phyloP scores from a whole-genome alignment of 2,329 filamentous ascomycete species.

The Cladophialophora chaetospira region DNA sequence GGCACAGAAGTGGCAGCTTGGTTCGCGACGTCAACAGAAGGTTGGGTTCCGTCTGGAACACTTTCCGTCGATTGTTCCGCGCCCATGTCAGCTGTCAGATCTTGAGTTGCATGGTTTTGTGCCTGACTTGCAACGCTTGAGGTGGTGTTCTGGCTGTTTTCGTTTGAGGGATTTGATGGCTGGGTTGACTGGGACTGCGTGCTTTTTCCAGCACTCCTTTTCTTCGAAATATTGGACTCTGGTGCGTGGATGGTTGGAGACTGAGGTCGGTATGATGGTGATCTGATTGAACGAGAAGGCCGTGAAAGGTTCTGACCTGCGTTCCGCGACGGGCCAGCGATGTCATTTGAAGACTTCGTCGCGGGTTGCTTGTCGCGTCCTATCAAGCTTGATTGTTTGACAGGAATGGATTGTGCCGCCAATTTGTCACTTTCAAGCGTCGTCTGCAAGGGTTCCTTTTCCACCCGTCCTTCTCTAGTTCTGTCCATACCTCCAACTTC shows the following conservation, averaged over 20 bases:
- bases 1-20: background rate
- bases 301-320: background rate
- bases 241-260: conserved; percentile 24
- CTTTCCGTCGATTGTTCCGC: conserved; percentile 7
- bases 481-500: background rate
- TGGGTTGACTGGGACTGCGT: conserved; percentile 28
- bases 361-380: background rate
- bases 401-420: too few relatives aligned
- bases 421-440: too few relatives aligned
- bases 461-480: background rate
- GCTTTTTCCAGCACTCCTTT: conserved; percentile 19
- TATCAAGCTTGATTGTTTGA: too few relatives aligned
- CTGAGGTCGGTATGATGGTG: conserved; percentile 31
- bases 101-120: conserved; percentile 3
- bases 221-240: conserved; percentile 26
- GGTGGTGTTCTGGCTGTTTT: conserved; percentile 1
- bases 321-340: background rate
- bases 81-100: conserved; percentile 1
- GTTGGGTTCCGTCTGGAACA: background rate
- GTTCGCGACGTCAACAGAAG: background rate
- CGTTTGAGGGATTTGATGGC: conserved; percentile 4
- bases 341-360: background rate
- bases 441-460: background rate
- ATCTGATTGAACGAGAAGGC: conserved; percentile 5
- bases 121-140: conserved; percentile 2